Conservation (phyloP, 179 eudicot genomes). For the Silene vulgaris region DNA sequence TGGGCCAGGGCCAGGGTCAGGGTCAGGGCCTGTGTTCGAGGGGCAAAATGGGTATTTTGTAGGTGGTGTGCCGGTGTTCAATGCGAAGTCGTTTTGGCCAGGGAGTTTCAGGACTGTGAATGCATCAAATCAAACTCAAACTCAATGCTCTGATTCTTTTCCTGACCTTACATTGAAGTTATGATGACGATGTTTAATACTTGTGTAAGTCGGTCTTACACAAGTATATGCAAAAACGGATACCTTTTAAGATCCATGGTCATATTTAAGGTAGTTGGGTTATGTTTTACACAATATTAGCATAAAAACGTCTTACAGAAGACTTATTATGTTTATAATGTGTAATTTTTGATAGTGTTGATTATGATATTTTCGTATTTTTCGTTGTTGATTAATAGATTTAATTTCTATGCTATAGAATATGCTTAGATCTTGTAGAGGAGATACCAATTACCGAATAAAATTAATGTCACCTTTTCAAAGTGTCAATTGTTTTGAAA, state of each 20-base stretch:
- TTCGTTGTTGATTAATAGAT: neutral
- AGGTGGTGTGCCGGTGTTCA: constrained; percentile 28
- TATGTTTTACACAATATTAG: neutral
- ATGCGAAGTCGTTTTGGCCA: constrained; percentile 38
- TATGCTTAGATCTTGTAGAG: neutral
- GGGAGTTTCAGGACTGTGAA: constrained; percentile 32
- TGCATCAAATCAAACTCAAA: constrained; percentile 18
- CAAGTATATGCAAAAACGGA: too few species aligned
- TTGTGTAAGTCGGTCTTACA: too few species aligned
- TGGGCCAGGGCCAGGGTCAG: constrained; percentile 12
- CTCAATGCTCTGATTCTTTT: constrained; percentile 20
- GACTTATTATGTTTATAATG: neutral
- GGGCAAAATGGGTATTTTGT: constrained; percentile 36
- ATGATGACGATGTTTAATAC: constrained; percentile 11
- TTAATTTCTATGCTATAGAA: neutral
- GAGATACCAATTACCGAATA: neutral
- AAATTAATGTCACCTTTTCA: neutral
- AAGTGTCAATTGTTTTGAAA: neutral
- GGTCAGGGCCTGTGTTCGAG: constrained; percentile 4
- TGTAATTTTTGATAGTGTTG: neutral
- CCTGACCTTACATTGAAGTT: constrained; percentile 35
- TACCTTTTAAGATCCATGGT: too few species aligned
- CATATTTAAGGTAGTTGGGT: too few species aligned
- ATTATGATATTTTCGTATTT: neutral
- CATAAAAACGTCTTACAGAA: too few species aligned